phyloP scores from a whole-genome alignment of 2,329 filamentous ascomycete genomes.

The Pseudocercospora cruenta region DNA sequence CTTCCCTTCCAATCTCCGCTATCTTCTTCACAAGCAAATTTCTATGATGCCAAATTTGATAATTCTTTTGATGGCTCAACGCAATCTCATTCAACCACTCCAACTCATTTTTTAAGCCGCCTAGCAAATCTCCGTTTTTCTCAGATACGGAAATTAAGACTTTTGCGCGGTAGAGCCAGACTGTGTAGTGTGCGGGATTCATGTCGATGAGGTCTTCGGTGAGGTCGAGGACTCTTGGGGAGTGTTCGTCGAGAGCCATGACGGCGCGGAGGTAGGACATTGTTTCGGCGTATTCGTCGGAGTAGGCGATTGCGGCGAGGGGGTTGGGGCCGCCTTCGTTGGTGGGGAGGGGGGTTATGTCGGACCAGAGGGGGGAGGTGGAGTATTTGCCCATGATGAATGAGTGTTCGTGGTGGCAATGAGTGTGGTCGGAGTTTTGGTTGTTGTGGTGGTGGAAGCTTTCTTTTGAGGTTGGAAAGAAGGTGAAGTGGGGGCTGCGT shows the following conservation, averaged over 20 bases:
- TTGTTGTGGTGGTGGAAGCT: neutral
- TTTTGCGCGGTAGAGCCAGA: slow-evolving; percentile 93
- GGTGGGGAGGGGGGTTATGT: slow-evolving; percentile 79
- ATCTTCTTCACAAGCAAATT: slow-evolving; percentile 61
- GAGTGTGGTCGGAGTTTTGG: neutral
- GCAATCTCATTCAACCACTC: slow-evolving; percentile 85
- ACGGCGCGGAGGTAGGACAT: slow-evolving; percentile 91
- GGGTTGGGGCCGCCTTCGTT: slow-evolving; percentile 76
- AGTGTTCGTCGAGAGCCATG: slow-evolving; percentile 87
- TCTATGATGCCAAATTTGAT: slow-evolving; percentile 87
- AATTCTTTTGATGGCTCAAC: slow-evolving; percentile 88
- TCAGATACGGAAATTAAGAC: slow-evolving; percentile 43
- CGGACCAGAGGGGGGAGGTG: slow-evolving; percentile 77
- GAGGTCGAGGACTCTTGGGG: slow-evolving; percentile 73
- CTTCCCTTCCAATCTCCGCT: slow-evolving; percentile 24
- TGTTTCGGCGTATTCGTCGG: slow-evolving; percentile 85
- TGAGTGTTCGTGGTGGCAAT: neutral
- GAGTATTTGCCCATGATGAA: slow-evolving; percentile 55
- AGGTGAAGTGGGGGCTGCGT: neutral
- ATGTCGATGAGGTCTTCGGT: slow-evolving; percentile 88
- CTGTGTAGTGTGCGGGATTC: slow-evolving; percentile 97
- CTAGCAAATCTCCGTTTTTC: slow-evolving; percentile 55
- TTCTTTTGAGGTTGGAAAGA: neutral
- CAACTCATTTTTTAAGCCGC: slow-evolving; percentile 72
- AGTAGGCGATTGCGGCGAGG: slow-evolving; percentile 90